These are phyloP conservation scores for Pseudocercospora cruenta DNA, from an alignment of 2,329 filamentous ascomycete genomes.

Conservation along the genomic window DNA sequence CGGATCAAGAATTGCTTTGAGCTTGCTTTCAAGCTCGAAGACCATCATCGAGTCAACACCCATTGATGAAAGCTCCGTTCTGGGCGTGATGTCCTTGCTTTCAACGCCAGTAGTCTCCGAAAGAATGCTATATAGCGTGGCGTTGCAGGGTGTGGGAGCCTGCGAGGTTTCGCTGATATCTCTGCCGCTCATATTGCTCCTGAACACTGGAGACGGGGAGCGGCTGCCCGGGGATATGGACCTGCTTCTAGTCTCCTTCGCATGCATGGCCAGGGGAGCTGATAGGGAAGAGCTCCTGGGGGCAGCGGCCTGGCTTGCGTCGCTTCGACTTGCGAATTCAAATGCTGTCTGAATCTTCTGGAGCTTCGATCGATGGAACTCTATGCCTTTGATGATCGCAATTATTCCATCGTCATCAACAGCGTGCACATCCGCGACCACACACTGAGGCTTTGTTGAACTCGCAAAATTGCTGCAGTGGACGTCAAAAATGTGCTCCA, in stretches of 20 bases:
- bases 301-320: not conserved
- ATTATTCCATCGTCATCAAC: constrained; percentile 16
- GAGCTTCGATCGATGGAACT: constrained; percentile 18
- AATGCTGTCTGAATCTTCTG: constrained; percentile 17
- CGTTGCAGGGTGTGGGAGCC: not conserved
- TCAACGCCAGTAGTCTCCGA: constrained; percentile 19
- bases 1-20: constrained; percentile 12
- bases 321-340: constrained; percentile 5
- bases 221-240: not conserved
- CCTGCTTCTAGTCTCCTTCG: too few species aligned
- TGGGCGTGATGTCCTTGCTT: constrained; percentile 10
- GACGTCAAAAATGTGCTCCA: constrained; percentile 10
- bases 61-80: constrained; percentile 18
- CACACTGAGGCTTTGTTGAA: constrained; percentile 5
- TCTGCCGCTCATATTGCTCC: not conserved
- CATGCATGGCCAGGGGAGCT: too few species aligned
- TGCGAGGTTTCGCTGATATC: not conserved
- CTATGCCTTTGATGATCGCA: constrained; percentile 24
- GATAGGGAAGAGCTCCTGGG: too few species aligned
- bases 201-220: not conserved
- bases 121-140: constrained; percentile 11
- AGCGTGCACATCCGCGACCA: constrained; percentile 21
- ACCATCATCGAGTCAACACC: constrained; percentile 27
- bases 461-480: constrained; percentile 18
- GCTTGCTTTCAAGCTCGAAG: constrained; percentile 21